Percentiles rank a stretch among this genome's conserved stretches.
Conservation (phyloP, 805 yeast species). For the Danielia oregonensis region DNA sequence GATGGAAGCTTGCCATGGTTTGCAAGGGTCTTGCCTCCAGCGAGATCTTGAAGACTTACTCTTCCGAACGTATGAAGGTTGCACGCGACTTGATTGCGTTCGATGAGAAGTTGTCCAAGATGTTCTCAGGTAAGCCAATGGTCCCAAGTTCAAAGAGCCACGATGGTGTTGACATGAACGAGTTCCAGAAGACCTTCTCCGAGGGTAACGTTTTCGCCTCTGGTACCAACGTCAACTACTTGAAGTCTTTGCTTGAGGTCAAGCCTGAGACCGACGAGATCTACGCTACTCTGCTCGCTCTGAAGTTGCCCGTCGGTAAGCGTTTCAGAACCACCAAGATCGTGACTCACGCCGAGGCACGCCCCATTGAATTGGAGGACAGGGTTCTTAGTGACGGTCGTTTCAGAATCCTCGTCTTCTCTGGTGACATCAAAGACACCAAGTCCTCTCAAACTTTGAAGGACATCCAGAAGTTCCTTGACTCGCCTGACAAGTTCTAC, state of each 20-base stretch:
- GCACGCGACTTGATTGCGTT: constrained; percentile 29
- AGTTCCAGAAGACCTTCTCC: constrained; percentile 23
- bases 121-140: constrained; percentile 27
- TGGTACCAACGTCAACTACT: constrained; percentile 26
- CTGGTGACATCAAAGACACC: constrained; percentile 18
- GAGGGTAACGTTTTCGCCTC: constrained; percentile 27
- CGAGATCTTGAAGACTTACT: constrained; percentile 27
- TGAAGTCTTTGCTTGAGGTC: constrained; percentile 15
- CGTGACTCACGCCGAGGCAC: constrained; percentile 21
- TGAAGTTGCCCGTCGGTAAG: constrained; percentile 22
- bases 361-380: constrained; percentile 20
- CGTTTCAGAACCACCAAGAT: constrained; percentile 21
- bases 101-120: constrained; percentile 25
- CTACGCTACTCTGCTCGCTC: constrained; percentile 11
- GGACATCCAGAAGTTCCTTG: constrained; percentile 8
- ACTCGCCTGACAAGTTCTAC: constrained; percentile 12
- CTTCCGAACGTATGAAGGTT: constrained; percentile 24
- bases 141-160: constrained; percentile 9
- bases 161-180: constrained; percentile 24
- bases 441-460: constrained; percentile 4
- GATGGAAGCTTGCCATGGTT: constrained; percentile 30
- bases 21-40: constrained; percentile 19
- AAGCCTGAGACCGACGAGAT: constrained; percentile 9
- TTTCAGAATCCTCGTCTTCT: constrained; percentile 24
- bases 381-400: constrained; percentile 25